Conservation (phyloP, 805 yeast species). For the Saccharomyces paradoxus region DNA sequence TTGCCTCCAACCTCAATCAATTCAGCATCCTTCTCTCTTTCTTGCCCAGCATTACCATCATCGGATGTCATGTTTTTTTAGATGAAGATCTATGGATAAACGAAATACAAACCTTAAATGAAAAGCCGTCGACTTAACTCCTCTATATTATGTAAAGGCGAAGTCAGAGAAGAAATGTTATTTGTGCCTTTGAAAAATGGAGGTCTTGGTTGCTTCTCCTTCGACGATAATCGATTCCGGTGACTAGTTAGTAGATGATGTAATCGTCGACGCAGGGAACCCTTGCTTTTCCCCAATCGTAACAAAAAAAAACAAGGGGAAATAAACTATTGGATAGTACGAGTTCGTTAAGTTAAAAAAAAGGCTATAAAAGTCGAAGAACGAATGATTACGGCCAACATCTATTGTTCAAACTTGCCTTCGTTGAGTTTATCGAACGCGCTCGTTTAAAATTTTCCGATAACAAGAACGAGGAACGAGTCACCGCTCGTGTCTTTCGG, state of each 20-base stretch:
- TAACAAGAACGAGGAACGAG: background rate
- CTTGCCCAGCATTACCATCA: background rate
- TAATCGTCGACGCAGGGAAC: background rate
- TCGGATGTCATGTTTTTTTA: background rate
- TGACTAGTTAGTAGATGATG: background rate
- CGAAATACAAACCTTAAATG: background rate
- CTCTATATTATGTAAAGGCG: background rate
- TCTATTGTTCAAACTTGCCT: background rate
- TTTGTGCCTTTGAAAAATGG: background rate
- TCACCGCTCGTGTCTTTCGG: background rate
- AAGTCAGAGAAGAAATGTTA: background rate
- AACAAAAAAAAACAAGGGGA: background rate
- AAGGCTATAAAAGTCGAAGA: background rate
- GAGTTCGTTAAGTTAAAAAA: background rate
- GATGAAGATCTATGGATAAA: background rate
- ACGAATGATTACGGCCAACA: background rate
- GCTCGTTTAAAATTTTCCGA: background rate
- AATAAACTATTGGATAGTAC: background rate
- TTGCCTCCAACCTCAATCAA: slow-evolving; percentile 33
- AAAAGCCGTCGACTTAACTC: background rate
- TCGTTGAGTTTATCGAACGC: background rate
- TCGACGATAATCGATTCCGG: background rate
- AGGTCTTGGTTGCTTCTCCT: background rate
- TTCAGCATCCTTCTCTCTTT: slow-evolving; percentile 19
- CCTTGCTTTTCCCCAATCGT: background rate